These are phyloP conservation scores for Pyrenula aspistea DNA, from an alignment of 495 filamentous ascomycete genomes.

Conservation along the genomic window DNA sequence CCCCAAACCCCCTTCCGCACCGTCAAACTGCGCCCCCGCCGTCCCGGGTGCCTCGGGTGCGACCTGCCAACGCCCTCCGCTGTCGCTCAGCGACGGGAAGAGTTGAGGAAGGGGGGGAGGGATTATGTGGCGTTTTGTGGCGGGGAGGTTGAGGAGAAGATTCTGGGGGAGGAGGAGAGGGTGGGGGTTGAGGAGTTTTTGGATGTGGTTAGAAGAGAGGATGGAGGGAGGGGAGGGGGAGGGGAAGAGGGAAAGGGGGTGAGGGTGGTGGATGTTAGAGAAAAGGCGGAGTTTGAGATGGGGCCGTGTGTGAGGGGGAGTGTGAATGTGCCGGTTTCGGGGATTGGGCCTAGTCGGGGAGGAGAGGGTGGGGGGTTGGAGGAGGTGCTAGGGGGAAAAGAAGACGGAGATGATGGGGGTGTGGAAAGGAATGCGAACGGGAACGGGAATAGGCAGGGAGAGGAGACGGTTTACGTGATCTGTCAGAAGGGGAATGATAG, in stretches of 20 bases:
- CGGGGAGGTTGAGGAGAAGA: conserved; percentile 26
- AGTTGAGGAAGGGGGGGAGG: conserved; percentile 47
- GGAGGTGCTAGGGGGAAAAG: not conserved
- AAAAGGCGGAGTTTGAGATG: conserved; percentile 56
- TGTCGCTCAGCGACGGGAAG: conserved; percentile 39
- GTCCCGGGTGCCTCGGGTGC: conserved; percentile 63
- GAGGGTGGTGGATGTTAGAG: conserved; percentile 68
- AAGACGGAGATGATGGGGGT: not conserved
- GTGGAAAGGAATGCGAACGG: not conserved
- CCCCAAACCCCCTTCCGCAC: conserved; percentile 48
- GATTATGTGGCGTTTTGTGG: conserved; percentile 81
- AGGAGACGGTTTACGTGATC: conserved; percentile 49
- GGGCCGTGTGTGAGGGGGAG: conserved; percentile 67
- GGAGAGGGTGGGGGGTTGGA: conserved; percentile 3
- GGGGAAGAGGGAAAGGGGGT: conserved; percentile 14
- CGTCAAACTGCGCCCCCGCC: conserved; percentile 55
- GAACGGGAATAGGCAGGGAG: conserved; percentile 16
- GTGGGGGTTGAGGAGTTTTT: conserved; percentile 46
- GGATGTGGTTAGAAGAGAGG: not conserved
- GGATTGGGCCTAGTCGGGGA: conserved; percentile 23
- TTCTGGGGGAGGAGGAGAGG: conserved; percentile 47
- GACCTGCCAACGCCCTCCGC: conserved; percentile 35
- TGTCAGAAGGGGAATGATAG: conserved; percentile 87
- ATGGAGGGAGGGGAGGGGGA: not conserved
- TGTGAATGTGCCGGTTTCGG: conserved; percentile 66